These are phyloP conservation scores for Elaeis oleifera DNA, from an alignment of 202 grass and related monocot genomes.

Conservation along the genomic window DNA sequence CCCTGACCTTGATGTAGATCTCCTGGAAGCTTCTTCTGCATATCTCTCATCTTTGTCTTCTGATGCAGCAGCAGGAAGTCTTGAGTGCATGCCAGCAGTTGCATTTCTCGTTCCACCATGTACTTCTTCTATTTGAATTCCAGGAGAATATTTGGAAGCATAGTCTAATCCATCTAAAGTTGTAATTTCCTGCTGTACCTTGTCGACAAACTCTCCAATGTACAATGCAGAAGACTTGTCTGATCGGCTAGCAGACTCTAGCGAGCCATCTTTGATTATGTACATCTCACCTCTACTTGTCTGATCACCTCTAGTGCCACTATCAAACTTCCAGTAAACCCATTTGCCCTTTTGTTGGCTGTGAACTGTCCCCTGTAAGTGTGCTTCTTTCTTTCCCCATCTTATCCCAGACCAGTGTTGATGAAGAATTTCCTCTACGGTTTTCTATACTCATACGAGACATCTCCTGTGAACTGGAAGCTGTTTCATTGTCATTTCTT, in stretches of 20 bases:
- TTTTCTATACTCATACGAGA: slow-evolving; percentile 23
- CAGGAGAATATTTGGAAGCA: not conserved
- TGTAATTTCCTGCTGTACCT: slow-evolving; percentile 42
- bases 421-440: slow-evolving; percentile 17
- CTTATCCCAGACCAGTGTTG: not conserved
- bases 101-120: not conserved
- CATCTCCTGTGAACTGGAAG: slow-evolving; percentile 26
- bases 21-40: slow-evolving; percentile 32
- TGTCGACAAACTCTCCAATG: slow-evolving; percentile 62
- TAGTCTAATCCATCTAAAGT: slow-evolving; percentile 16
- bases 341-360: slow-evolving; percentile 28
- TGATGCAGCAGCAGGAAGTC: slow-evolving; percentile 2
- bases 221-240: slow-evolving; percentile 65
- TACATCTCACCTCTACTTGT: not conserved
- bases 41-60: slow-evolving; percentile 34
- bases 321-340: slow-evolving; percentile 27
- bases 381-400: slow-evolving; percentile 9
- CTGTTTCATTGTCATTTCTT: slow-evolving; percentile 11
- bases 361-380: slow-evolving; percentile 20
- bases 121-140: slow-evolving; percentile 9
- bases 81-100: not conserved
- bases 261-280: slow-evolving; percentile 33
- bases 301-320: slow-evolving; percentile 24
- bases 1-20: slow-evolving; percentile 45
- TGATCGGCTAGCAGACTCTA: slow-evolving; percentile 72